phyloP scores from a whole-genome alignment of 352 stramenopile species.

The Aphanomyces stellatus region DNA sequence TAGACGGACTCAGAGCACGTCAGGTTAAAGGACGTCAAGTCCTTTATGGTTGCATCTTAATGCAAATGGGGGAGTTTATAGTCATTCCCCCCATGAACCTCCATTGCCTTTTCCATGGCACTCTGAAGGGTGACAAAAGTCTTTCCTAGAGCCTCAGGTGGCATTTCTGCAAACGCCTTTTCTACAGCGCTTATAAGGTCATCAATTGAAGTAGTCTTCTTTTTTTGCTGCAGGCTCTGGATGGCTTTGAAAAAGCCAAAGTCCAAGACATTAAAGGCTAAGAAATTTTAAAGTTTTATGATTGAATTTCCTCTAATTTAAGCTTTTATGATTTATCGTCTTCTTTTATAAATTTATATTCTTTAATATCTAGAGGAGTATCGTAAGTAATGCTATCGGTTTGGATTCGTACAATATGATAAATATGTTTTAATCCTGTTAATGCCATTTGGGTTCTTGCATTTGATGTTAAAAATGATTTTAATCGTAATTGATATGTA shows the following conservation, averaged over 20 bases:
- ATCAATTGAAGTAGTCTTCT: background rate
- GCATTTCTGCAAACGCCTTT: background rate
- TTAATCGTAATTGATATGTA: slow-evolving; percentile 7
- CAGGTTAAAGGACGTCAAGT: background rate
- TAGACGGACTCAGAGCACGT: background rate
- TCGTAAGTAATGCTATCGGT: background rate
- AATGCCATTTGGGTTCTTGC: background rate
- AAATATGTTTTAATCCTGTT: background rate
- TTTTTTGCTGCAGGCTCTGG: background rate
- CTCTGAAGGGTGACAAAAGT: background rate
- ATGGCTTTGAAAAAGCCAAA: background rate
- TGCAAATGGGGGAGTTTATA: background rate
- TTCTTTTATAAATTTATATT: slow-evolving; percentile 11
- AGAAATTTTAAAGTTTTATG: background rate
- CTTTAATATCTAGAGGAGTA: background rate
- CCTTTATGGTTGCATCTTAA: background rate
- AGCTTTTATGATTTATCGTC: background rate
- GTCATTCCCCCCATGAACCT: too few species aligned
- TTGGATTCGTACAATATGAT: background rate
- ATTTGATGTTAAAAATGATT: too few species aligned
- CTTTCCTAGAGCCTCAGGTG: too few species aligned
- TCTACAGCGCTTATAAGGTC: background rate
- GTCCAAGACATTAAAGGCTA: background rate
- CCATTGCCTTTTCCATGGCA: background rate
- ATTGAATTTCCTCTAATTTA: background rate